Conservation (phyloP, 192 early-diverging fungal genomes). For the Rhizophagus sp. region DNA sequence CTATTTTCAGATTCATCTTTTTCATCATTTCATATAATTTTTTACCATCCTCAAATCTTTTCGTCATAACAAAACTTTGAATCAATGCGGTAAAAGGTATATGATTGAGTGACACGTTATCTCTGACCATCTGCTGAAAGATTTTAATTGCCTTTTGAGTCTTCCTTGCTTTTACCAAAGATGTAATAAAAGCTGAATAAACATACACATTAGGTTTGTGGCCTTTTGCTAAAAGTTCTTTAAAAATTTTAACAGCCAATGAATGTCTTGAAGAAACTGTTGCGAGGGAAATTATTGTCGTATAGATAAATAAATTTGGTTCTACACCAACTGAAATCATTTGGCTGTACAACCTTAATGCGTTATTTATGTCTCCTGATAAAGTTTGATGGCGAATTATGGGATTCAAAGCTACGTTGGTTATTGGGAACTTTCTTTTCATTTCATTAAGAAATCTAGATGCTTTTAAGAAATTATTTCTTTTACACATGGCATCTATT, state of each 20-base stretch:
- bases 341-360: not conserved
- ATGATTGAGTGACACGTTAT: not conserved
- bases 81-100: constrained; percentile 6
- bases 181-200: constrained; percentile 7
- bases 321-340: constrained; percentile 1
- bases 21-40: constrained; percentile 15
- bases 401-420: not conserved
- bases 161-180: not conserved
- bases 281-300: constrained; percentile 3
- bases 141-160: constrained; percentile 1
- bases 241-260: not conserved
- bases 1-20: not conserved
- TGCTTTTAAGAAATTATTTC: not conserved
- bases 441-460: not conserved
- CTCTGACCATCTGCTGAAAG: not conserved
- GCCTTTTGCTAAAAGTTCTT: not conserved
- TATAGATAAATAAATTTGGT: constrained; percentile 10
- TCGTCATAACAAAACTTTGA: constrained; percentile 1
- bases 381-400: not conserved
- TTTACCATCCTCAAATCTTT: constrained; percentile 1
- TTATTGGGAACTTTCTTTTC: not conserved
- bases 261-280: not conserved
- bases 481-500: not conserved
- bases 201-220: not conserved
- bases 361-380: not conserved